Evolutionary conservation across 768 basidiomycete genomes (phyloP), one percentile per base, ranked within the genome.

Genomic region (Agrocybe pediades): DNA sequence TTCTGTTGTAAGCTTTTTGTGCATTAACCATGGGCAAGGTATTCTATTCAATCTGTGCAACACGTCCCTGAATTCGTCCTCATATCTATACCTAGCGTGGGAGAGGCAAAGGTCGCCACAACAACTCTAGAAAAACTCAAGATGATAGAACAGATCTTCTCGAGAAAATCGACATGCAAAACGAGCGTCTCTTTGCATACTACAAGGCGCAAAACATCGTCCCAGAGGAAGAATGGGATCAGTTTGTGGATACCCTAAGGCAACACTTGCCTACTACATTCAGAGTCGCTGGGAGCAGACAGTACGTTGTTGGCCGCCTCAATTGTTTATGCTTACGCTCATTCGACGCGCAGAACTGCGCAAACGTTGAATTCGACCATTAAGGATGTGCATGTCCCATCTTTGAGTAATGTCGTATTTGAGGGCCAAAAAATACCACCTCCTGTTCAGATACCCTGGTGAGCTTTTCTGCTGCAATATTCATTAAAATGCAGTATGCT

Each of bases 261-360:
- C 74, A 74, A 23, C 90, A 91, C 30, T 74, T 98, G 36, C 97
- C 97, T 3, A 96, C 93, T 0, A 97, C 95, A 0, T 99, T 99
- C 69, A 81, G 97, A 36, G 86, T 99, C 16, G 87, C 94, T 0
- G 92, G 94, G 0, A 92, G 87, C 58, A 79, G 93, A 67, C 82
- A 89, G 95, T 95, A 67, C 58, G 74, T 72, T 39, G 57, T 20
- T 20, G 16, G 29, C 30, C 27, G 40, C 16, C 27, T 27, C 29
- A 36, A 1, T 55, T 17, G 2, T 25, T 40, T 23, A n/a, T 17
- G n/a, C 23, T 42, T 46, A 53, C 15, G 58, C 62, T 53, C 27
- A 25, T 49, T 33, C 17, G 39, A 23, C 52, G 1, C 41, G 16
- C 65, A 88, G 87, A 62, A 79, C 78, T 39, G 84, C 86, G 43